Conservation (phyloP, 1,284 basidiomycete species). For the Meripilus lineatus region DNA sequence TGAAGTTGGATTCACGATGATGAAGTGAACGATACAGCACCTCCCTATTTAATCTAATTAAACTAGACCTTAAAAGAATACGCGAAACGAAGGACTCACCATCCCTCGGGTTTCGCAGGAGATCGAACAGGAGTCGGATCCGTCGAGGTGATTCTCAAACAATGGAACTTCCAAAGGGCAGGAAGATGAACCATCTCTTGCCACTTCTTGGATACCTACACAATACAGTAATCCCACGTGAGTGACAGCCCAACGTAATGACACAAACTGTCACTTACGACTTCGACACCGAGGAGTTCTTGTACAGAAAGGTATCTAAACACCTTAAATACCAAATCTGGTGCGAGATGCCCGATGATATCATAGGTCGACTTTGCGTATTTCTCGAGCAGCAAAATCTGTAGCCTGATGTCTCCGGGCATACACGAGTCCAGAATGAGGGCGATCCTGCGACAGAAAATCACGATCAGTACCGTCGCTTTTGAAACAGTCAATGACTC, state of each 20-base stretch:
- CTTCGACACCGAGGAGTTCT: conserved; percentile 58
- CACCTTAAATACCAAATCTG: conserved; percentile 61
- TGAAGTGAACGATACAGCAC: conserved; percentile 78
- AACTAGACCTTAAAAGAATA: background rate
- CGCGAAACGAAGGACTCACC: conserved; percentile 37
- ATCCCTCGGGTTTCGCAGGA: conserved; percentile 62
- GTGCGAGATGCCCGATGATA: conserved; percentile 69
- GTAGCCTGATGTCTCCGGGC: conserved; percentile 73
- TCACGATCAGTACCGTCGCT: background rate
- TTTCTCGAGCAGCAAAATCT: conserved; percentile 77
- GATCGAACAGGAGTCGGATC: conserved; percentile 67
- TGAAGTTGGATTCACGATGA: conserved; percentile 85
- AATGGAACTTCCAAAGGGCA: conserved; percentile 75
- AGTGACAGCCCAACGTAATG: background rate
- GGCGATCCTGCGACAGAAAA: conserved; percentile 26
- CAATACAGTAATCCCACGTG: background rate
- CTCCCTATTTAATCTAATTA: conserved; percentile 45
- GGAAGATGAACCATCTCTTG: conserved; percentile 64
- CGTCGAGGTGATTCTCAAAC: conserved; percentile 64
- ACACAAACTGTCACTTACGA: conserved; percentile 31
- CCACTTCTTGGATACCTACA: conserved; percentile 74
- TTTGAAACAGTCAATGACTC: conserved; percentile 33
- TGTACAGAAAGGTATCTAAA: conserved; percentile 60
- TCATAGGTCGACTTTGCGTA: conserved; percentile 80
- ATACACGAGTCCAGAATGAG: conserved; percentile 56